Evolutionary conservation across 345 rosid species (phyloP).

Genomic region (Cardamine occulta): DNA sequence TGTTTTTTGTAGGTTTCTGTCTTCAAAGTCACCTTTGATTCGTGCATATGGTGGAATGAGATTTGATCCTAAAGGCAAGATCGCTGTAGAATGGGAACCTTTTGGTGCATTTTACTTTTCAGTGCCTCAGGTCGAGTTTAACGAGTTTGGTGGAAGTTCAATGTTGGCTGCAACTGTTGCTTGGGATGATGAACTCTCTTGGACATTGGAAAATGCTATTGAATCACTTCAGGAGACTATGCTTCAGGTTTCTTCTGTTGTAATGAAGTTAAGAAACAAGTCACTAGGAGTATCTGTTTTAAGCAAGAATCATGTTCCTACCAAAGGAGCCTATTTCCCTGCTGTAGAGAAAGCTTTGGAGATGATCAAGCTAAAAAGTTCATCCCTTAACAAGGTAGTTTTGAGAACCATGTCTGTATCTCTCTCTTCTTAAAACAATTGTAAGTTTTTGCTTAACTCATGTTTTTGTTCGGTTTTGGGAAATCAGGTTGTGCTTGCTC

Average conservation of each 20-base stretch:
- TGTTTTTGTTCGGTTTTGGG: background rate
- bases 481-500: constrained; percentile 86
- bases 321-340: constrained; percentile 60
- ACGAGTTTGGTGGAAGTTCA: constrained; percentile 78
- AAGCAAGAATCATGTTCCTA: constrained; percentile 68
- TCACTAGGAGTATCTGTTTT: constrained; percentile 59
- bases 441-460: background rate
- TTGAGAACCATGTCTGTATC: background rate
- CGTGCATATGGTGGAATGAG: constrained; percentile 96
- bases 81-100: constrained; percentile 81
- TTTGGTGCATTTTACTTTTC: constrained; percentile 92
- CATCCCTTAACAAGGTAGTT: constrained; percentile 71
- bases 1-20: constrained; percentile 60
- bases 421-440: background rate
- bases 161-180: constrained; percentile 88
- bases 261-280: constrained; percentile 50
- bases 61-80: constrained; percentile 66
- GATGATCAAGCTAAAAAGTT: constrained; percentile 56
- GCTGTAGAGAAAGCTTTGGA: constrained; percentile 78
- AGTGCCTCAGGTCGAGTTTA: constrained; percentile 95
- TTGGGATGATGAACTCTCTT: constrained; percentile 72
- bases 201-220: constrained; percentile 72
- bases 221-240: constrained; percentile 57
- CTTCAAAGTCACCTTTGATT: constrained; percentile 70
- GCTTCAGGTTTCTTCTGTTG: constrained; percentile 61